These are phyloP conservation scores for Corymbia calophylla DNA, from an alignment of 441 rosid species.

Conservation along the genomic window DNA sequence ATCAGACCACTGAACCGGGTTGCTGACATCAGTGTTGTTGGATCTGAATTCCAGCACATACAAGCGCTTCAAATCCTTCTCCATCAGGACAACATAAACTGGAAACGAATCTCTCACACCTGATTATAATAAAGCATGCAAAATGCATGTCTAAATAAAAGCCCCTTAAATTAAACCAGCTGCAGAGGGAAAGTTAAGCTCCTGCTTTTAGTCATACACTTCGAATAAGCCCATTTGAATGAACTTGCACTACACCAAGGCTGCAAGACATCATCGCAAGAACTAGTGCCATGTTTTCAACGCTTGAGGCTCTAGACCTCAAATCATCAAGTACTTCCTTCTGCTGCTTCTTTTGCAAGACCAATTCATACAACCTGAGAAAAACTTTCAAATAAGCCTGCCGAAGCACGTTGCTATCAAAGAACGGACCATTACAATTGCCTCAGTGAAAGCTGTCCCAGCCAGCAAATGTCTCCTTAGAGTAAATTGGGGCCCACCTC, in stretches of 20 bases:
- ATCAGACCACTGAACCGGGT: constrained; percentile 72
- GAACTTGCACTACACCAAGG: constrained; percentile 38
- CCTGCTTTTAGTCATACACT: constrained; percentile 42
- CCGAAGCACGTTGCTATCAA: constrained; percentile 44
- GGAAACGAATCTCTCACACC: constrained; percentile 57
- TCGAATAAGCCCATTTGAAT: constrained; percentile 46
- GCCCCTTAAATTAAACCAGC: constrained; percentile 58
- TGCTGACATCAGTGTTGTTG: constrained; percentile 36
- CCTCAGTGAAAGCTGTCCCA: constrained; percentile 34
- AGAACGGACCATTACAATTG: constrained; percentile 29
- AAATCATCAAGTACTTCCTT: constrained; percentile 49
- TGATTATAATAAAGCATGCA: constrained; percentile 44
- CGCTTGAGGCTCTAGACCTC: constrained; percentile 36
- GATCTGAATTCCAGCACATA: constrained; percentile 44
- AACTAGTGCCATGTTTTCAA: constrained; percentile 45
- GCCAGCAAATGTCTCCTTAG: constrained; percentile 52
- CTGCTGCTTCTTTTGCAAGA: constrained; percentile 41
- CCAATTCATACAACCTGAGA: constrained; percentile 42
- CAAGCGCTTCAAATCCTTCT: constrained; percentile 58
- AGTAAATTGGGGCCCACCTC: constrained; percentile 68
- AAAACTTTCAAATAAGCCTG: constrained; percentile 57
- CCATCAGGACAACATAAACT: constrained; percentile 60
- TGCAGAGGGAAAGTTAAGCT: constrained; percentile 52
- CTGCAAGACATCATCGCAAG: constrained; percentile 58
- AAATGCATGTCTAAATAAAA: constrained; percentile 61